phyloP scores from a whole-genome alignment of 2,329 filamentous ascomycete genomes.

The Penicillium griseofulvum region DNA sequence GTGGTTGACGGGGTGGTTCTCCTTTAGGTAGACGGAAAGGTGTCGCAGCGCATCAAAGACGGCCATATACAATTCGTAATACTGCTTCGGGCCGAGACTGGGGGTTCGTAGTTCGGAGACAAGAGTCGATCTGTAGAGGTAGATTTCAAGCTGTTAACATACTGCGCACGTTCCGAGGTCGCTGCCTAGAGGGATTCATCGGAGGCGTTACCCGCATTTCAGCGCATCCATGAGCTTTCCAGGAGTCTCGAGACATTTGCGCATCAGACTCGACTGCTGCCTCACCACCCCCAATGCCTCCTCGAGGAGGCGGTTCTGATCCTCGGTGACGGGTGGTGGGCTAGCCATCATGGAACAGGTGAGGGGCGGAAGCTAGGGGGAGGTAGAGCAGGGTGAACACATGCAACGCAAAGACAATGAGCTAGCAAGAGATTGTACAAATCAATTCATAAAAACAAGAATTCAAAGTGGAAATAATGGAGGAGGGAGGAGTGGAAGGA shows the following conservation, averaged over 20 bases:
- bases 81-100: constrained; percentile 97
- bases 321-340: constrained; percentile 65
- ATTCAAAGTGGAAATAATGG: background rate
- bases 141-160: constrained; percentile 15
- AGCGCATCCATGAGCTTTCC: constrained; percentile 99
- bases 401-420: constrained; percentile 20
- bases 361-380: constrained; percentile 23
- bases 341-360: constrained; percentile 45
- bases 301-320: constrained; percentile 89
- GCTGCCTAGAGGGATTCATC: constrained; percentile 24
- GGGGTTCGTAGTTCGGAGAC: constrained; percentile 98
- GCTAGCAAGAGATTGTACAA: constrained; percentile 1
- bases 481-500: constrained; percentile 8
- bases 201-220: constrained; percentile 84
- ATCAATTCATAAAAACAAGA: constrained; percentile 12
- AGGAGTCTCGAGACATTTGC: constrained; percentile 92
- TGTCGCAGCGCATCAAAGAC: constrained; percentile 97
- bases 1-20: constrained; percentile 97
- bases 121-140: constrained; percentile 75
- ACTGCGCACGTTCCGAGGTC: constrained; percentile 16
- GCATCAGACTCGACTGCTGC: constrained; percentile 96
- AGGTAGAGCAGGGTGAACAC: constrained; percentile 26
- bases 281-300: constrained; percentile 95
- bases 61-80: constrained; percentile 99
- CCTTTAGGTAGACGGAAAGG: constrained; percentile 91